Conservation (phyloP, 140 eudicot genomes). For the Cichorium intybus region DNA sequence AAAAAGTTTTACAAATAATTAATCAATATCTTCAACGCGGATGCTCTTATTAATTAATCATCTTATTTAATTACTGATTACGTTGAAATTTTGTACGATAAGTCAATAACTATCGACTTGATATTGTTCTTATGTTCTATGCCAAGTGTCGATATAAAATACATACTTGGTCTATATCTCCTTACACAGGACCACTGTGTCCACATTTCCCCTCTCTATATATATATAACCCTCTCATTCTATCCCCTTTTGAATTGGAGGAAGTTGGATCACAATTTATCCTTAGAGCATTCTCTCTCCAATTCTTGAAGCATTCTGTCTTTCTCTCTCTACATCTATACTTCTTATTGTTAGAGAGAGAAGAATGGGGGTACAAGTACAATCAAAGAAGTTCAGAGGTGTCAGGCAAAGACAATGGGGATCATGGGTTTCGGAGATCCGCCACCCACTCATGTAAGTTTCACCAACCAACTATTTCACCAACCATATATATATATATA, state of each 20-base stretch:
- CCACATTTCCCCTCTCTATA: not conserved
- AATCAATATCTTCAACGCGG: no score
- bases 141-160: not conserved
- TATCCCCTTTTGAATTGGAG: not conserved
- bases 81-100: no score
- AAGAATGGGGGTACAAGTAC: slow-evolving; percentile 28
- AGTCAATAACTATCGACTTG: not conserved
- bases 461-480: not conserved
- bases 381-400: slow-evolving; percentile 54
- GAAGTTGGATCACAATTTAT: slow-evolving; percentile 10
- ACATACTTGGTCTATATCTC: not conserved
- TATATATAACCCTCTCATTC: not conserved
- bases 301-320: not conserved
- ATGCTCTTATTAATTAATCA: no score
- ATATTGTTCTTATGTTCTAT: no score
- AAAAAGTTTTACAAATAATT: no score
- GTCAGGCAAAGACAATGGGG: slow-evolving; percentile 67
- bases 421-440: slow-evolving; percentile 61
- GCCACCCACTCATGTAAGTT: slow-evolving; percentile 55
- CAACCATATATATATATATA: no score
- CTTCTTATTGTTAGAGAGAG: not conserved
- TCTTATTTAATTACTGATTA: no score
- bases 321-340: not conserved
- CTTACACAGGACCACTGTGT: not conserved
- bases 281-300: slow-evolving; percentile 1